Evolutionary conservation across 1,284 basidiomycete species (phyloP), one percentile per base, ranked within the genome.

Genomic region (Tremellales sp.): DNA sequence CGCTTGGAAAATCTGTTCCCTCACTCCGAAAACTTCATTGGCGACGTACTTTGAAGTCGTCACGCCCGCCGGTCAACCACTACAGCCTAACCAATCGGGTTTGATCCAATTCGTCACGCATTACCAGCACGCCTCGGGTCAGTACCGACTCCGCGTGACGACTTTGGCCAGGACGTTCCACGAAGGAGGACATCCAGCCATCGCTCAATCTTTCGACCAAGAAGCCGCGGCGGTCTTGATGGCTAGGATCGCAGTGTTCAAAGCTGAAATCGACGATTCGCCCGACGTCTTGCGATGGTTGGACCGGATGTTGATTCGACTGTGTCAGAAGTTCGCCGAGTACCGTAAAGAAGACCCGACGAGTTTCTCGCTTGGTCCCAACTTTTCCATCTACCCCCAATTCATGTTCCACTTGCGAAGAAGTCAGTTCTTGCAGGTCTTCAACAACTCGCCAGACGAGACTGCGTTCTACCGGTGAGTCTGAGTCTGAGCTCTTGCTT

Each of bases 361-460:
- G 44, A 89, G 86, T 72, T 98, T 99, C 82, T 81, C 92, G 57
- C 79, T 98, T 58, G 81, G 84, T 53, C 92, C 97, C 66, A 94
- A 94, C 75, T 98, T 99, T 76, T 91, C 88, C 73, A 98, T 99
- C 67, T 99, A 99, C 75, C 96, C 96, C 27, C 96, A 99, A 74
- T 99, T 99, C 79, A 99, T 98, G 96, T 98, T 98, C 86, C 96
- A 99, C 76, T 76, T 99, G 54, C 82, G 96, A 51, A 79, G 96
- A 70, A 91, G 88, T 79, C 94, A 98, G 77, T 98, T 99, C 80
- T 79, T 99, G 73, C 96, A 99, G 76, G 94, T 98, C 49, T 98
- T 98, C 77, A 98, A 98, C 78, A 99, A 97, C 79, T 96, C 90
- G 79, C 94, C 94, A 5, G 94, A 99, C 72, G 94, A 99, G 79